A percentile compares a stretch with the other conserved stretches of the same genome.
Conservation (phyloP, 1,284 basidiomycete genomes). For the Sphaerobolus stellatus region DNA sequence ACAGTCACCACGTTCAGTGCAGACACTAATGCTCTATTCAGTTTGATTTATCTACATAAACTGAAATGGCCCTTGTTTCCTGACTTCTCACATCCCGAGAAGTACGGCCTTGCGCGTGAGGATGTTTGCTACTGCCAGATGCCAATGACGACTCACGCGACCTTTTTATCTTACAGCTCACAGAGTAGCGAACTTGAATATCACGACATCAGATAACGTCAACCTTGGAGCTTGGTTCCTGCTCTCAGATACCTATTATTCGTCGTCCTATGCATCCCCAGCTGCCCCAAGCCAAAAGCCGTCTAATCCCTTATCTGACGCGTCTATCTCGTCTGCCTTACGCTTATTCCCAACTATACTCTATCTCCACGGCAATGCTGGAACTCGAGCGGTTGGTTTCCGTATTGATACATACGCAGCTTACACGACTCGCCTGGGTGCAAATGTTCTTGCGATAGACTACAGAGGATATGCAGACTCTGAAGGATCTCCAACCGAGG, state of each 20-base stretch:
- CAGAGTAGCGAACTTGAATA: conserved; percentile 72
- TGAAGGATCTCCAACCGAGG: conserved; percentile 71
- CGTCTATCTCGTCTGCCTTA: conserved; percentile 48
- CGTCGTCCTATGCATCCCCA: conserved; percentile 33
- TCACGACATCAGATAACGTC: conserved; percentile 76
- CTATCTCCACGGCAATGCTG: conserved; percentile 90
- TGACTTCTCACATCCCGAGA: conserved; percentile 66
- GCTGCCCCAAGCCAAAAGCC: conserved; percentile 22
- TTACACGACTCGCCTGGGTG: conserved; percentile 60
- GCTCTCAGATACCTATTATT: conserved; percentile 68
- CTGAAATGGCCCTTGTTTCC: conserved; percentile 64
- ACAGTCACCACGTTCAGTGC: conserved; percentile 10
- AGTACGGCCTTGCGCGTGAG: conserved; percentile 81
- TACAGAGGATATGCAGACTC: conserved; percentile 95
- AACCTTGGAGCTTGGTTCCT: conserved; percentile 89
- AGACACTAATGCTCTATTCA: conserved; percentile 22
- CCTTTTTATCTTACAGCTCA: conserved; percentile 50
- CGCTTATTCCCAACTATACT: conserved; percentile 70
- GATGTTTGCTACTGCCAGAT: conserved; percentile 18
- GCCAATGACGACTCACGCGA: neutral
- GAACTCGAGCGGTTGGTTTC: conserved; percentile 64
- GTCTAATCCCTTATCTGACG: conserved; percentile 31
- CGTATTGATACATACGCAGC: conserved; percentile 64
- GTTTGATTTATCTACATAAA: conserved; percentile 66
- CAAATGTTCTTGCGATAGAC: conserved; percentile 83